Percentiles rank a stretch among this genome's conserved stretches.
Evolutionary conservation across 805 yeast species (phyloP).

Genomic region (Pichia eremophila): DNA sequence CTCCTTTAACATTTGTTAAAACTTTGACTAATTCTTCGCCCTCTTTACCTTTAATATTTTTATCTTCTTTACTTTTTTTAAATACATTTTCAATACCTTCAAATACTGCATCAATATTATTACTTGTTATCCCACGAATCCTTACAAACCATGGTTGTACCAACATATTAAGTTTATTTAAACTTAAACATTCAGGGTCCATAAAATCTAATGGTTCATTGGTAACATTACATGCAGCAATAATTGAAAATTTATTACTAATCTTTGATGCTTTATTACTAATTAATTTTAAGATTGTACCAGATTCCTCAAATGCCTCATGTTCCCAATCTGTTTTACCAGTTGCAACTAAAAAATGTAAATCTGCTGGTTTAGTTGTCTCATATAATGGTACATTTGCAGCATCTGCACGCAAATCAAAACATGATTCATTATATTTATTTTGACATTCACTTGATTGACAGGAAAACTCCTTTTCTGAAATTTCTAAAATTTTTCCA

Average conservation of each 20-base stretch:
- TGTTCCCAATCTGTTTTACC: conserved; percentile 81
- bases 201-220: conserved; percentile 11
- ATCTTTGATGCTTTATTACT: conserved; percentile 10
- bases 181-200: conserved; percentile 29
- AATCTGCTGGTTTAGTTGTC: conserved; percentile 56
- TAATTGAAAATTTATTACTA: not conserved
- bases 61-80: conserved; percentile 14
- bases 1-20: conserved; percentile 21
- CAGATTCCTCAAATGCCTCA: conserved; percentile 43
- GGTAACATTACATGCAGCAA: conserved; percentile 15
- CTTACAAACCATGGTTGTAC: conserved; percentile 69
- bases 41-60: conserved; percentile 14
- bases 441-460: conserved; percentile 36
- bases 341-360: conserved; percentile 76
- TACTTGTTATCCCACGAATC: conserved; percentile 41
- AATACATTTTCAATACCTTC: conserved; percentile 35
- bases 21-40: conserved; percentile 2
- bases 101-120: conserved; percentile 36
- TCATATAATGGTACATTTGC: conserved; percentile 45
- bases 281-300: conserved; percentile 23
- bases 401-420: conserved; percentile 29
- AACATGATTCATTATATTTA: conserved; percentile 17
- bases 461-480: conserved; percentile 47
- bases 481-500: conserved; percentile 30
- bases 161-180: conserved; percentile 48